Conservation (phyloP, 495 filamentous ascomycete genomes). For the Cryomyces minteri region DNA sequence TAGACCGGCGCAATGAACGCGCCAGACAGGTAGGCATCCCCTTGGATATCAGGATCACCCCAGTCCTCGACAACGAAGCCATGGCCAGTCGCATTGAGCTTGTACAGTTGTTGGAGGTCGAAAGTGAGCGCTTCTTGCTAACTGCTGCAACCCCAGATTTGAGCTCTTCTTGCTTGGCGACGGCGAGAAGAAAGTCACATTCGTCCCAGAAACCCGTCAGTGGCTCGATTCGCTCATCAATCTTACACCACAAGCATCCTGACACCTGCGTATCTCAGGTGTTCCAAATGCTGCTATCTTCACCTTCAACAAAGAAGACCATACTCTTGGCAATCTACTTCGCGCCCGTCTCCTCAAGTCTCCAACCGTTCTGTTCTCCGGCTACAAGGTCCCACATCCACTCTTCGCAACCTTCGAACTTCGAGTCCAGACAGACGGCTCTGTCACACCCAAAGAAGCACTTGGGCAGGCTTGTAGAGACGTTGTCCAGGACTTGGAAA, state of each 20-base stretch:
- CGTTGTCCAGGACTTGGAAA: constrained; percentile 56
- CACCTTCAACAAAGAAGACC: constrained; percentile 90
- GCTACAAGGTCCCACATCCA: constrained; percentile 70
- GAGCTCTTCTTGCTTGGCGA: constrained; percentile 74
- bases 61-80: no score
- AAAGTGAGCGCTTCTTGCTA: no score
- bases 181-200: constrained; percentile 83
- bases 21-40: no score
- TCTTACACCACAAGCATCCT: not conserved
- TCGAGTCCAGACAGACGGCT: constrained; percentile 83
- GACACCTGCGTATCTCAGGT: constrained; percentile 30
- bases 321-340: constrained; percentile 85
- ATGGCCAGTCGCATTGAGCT: no score
- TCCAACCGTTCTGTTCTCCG: constrained; percentile 64
- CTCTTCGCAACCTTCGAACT: constrained; percentile 72
- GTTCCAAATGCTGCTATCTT: constrained; percentile 76
- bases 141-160: constrained; percentile 37
- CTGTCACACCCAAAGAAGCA: constrained; percentile 68
- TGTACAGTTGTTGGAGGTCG: no score
- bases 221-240: constrained; percentile 2
- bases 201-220: constrained; percentile 73
- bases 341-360: constrained; percentile 62
- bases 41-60: no score
- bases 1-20: no score
- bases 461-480: constrained; percentile 61